Conservation (phyloP, 75 land plant genomes). For the Ceratopteris richardii region DNA sequence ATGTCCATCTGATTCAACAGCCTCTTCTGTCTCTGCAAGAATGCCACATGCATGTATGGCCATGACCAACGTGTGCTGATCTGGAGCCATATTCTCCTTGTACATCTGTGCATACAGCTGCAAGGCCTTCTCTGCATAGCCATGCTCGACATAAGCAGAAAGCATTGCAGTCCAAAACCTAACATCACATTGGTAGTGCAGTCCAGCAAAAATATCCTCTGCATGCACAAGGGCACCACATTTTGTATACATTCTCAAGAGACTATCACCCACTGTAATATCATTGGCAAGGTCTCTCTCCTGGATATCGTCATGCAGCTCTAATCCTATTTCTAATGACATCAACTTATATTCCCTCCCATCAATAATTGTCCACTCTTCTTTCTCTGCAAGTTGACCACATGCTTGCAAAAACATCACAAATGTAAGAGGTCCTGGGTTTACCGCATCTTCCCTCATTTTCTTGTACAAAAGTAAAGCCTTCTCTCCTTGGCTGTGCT, state of each 20-base stretch:
- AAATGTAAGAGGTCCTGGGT: background rate
- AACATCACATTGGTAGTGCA: background rate
- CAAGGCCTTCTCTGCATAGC: slow-evolving; percentile 19
- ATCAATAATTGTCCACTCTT: too few relatives aligned
- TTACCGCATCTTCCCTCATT: background rate
- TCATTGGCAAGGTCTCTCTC: slow-evolving; percentile 16
- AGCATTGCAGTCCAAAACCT: slow-evolving; percentile 56
- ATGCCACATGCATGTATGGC: slow-evolving; percentile 2
- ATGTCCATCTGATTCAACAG: too few relatives aligned
- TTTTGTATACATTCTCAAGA: slow-evolving; percentile 28
- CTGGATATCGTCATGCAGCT: slow-evolving; percentile 25
- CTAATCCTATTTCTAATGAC: slow-evolving; percentile 7
- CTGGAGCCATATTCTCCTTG: background rate
- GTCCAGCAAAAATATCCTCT: background rate
- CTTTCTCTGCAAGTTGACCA: too few relatives aligned
- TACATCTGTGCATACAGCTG: slow-evolving; percentile 46
- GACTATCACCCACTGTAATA: slow-evolving; percentile 28
- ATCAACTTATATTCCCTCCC: too few relatives aligned
- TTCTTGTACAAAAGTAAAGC: background rate
- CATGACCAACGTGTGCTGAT: background rate
- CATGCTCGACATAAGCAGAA: slow-evolving; percentile 49
- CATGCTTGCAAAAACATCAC: background rate
- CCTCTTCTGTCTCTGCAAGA: too few relatives aligned
- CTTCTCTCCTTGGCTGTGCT: background rate
- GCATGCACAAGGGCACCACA: slow-evolving; percentile 15